phyloP scores from a whole-genome alignment of 345 rosid genomes.

The Odontarrhena argentea region DNA sequence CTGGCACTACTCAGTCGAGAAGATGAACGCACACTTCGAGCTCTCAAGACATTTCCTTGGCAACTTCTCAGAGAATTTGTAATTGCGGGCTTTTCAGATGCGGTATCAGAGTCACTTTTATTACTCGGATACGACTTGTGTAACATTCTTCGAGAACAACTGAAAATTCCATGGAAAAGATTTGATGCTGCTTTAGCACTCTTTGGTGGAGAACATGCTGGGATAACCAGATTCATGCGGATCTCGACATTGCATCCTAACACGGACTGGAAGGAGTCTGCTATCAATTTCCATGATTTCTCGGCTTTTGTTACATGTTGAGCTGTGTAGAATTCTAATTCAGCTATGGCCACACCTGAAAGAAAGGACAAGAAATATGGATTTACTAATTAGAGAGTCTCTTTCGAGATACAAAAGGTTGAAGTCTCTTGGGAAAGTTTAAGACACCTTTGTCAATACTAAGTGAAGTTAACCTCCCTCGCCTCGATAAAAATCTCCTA shows the following conservation, averaged over 20 bases:
- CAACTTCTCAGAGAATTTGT: slow-evolving; percentile 61
- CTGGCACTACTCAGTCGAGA: slow-evolving; percentile 39
- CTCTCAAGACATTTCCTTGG: slow-evolving; percentile 76
- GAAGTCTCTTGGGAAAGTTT: background rate
- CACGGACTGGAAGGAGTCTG: slow-evolving; percentile 74
- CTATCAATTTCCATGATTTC: slow-evolving; percentile 91
- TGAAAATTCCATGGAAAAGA: slow-evolving; percentile 64
- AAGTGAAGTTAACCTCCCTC: slow-evolving; percentile 80
- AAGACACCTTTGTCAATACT: slow-evolving; percentile 62
- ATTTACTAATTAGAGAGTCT: background rate
- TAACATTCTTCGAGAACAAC: slow-evolving; percentile 70
- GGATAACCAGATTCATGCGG: slow-evolving; percentile 60
- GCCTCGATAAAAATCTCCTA: slow-evolving; percentile 65
- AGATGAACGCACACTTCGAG: slow-evolving; percentile 41
- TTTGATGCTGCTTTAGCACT: slow-evolving; percentile 53
- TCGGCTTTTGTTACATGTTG: slow-evolving; percentile 72
- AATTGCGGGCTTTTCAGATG: slow-evolving; percentile 53
- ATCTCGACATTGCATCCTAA: slow-evolving; percentile 91
- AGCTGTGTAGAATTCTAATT: slow-evolving; percentile 65
- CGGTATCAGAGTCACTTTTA: slow-evolving; percentile 49
- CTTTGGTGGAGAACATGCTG: slow-evolving; percentile 50
- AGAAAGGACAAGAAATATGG: background rate
- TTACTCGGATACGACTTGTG: slow-evolving; percentile 47
- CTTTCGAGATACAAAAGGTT: background rate
- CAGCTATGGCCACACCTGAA: slow-evolving; percentile 80